phyloP scores from a whole-genome alignment of 2,329 filamentous ascomycete species.

The Claviceps maximensis region DNA sequence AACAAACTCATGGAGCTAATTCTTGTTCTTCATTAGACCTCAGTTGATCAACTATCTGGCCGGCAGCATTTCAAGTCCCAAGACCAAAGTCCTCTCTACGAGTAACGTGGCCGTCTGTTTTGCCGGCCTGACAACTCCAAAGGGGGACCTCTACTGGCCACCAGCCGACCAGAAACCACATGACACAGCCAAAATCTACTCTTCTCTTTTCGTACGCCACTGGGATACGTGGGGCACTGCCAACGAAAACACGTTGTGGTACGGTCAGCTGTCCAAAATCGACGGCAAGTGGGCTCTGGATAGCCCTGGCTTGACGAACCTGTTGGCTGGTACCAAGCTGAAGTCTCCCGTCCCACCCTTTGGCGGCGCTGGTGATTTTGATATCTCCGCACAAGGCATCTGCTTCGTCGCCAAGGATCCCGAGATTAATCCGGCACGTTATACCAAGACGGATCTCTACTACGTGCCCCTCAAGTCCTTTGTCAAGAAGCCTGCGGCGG shows the following conservation, averaged over 20 bases:
- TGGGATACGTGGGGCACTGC: conserved; percentile 68
- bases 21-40: conserved; percentile 16
- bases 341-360: conserved; percentile 65
- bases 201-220: conserved; percentile 63
- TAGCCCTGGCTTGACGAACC: conserved; percentile 42
- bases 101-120: conserved; percentile 40
- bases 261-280: conserved; percentile 43
- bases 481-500: conserved; percentile 36
- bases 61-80: conserved; percentile 44
- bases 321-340: conserved; percentile 44
- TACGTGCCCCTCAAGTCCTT: conserved; percentile 53
- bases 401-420: conserved; percentile 68
- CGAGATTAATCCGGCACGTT: conserved; percentile 53
- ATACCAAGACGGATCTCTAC: conserved; percentile 76
- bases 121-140: conserved; percentile 51
- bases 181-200: conserved; percentile 59
- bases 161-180: conserved; percentile 44
- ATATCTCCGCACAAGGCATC: conserved; percentile 52
- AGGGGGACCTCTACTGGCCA: conserved; percentile 57
- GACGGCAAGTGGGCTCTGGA: conserved; percentile 29
- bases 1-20: not conserved
- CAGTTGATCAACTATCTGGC: conserved; percentile 35
- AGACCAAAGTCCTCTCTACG: conserved; percentile 37
- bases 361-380: conserved; percentile 69
- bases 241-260: conserved; percentile 61